Base-by-base conservation (phyloP, 2,329 filamentous ascomycete species). In the Scedosporium minutisporum region DNA sequence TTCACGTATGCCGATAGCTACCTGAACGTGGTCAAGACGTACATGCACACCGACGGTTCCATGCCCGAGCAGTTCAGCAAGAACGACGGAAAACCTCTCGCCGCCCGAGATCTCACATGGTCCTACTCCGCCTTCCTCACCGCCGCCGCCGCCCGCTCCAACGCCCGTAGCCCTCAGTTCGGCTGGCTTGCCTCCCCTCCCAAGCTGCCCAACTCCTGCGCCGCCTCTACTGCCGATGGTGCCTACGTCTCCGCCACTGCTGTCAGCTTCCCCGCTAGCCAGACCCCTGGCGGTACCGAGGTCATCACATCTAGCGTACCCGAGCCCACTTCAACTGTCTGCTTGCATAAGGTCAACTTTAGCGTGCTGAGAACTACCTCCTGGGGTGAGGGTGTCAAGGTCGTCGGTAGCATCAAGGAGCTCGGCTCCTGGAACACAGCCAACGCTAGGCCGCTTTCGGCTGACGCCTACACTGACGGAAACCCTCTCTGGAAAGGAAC, bases 81-180 rank as follows among this genome's bases (percentile, higher is more conserved):
- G 67, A 72, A 74, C 62, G 75, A 71, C 53, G 86, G 82, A 33
- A 66, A 68, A 0, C 85, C 84, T 1, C 74, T 87, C 3, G 89
- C 86, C 1, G 88, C 88, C 1, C 74, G 76, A 18, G 85, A 91
- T 66, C 75, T 91, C 29, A 90, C 88, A 3, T 91, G 88, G 88
- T 89, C 87, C 0, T 90, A 90, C 66, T 86, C 87, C 1, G 80
- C 87, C 0, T 87, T 91, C 72, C 75, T 91, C 57, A 87, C 87
- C 0, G 82, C 82, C n/a, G 74, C 77, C 25, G 79, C 79, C 51
- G 81, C 86, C 44, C 81, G 86, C 57, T 78, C 79, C 57, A 80
- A 79, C 21, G 68, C 81, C 16, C 38, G 72, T 86, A 7, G 85
- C 86, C 1, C 75, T 78, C 1, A 80, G 83, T 5, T 88, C 86